Conservation (phyloP, 2,329 filamentous ascomycete species). For the Neoscytalidium dimidiatum region DNA sequence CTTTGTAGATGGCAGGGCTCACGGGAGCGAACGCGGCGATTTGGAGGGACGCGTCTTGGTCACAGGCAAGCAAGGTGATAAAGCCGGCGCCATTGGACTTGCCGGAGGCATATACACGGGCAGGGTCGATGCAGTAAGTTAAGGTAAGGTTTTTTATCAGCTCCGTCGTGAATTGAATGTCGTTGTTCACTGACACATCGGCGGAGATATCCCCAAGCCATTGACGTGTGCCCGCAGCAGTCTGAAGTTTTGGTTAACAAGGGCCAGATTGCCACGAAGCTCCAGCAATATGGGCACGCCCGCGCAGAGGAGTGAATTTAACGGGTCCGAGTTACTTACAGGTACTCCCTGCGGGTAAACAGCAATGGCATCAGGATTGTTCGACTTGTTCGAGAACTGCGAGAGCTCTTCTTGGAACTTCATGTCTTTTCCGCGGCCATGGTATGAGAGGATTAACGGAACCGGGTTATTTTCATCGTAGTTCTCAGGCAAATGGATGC, state of each 20-base stretch:
- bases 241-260: neutral
- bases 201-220: conserved; percentile 44
- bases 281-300: too few species aligned
- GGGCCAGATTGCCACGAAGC: too few species aligned
- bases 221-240: conserved; percentile 26
- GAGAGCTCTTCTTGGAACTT: conserved; percentile 45
- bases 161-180: conserved; percentile 48
- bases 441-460: conserved; percentile 52
- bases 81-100: conserved; percentile 60
- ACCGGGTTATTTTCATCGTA: conserved; percentile 41
- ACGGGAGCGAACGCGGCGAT: conserved; percentile 55
- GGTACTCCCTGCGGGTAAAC: conserved; percentile 48
- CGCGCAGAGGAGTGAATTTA: neutral
- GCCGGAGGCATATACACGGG: conserved; percentile 49
- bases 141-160: conserved; percentile 43
- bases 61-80: conserved; percentile 51
- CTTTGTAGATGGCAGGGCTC: conserved; percentile 49
- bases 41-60: conserved; percentile 40
- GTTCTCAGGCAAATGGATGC: conserved; percentile 40
- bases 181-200: conserved; percentile 35
- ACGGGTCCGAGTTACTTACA: conserved; percentile 23
- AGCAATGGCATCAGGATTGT: conserved; percentile 47
- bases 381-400: conserved; percentile 47
- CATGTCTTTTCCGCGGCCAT: conserved; percentile 44
- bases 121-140: conserved; percentile 48